A percentile compares a stretch with the other conserved stretches of the same genome.
phyloP scores from a whole-genome alignment of 2,329 filamentous ascomycete species.

The Penicillium sp. region DNA sequence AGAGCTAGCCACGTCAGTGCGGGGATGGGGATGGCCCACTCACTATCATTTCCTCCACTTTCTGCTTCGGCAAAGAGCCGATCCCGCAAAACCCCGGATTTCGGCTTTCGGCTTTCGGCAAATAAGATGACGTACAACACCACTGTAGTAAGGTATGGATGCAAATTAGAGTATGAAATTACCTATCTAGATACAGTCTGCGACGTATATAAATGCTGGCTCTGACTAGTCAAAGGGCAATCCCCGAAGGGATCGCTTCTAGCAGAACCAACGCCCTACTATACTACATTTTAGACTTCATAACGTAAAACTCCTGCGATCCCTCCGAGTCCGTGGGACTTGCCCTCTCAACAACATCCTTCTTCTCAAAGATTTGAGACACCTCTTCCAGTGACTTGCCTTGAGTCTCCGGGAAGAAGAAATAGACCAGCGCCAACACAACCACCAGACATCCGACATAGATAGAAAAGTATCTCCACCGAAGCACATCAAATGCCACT shows the following conservation, averaged over 20 bases:
- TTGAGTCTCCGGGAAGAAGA: slow-evolving; percentile 32
- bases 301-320: slow-evolving; percentile 11
- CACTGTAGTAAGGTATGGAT: neutral
- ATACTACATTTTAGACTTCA: slow-evolving; percentile 2
- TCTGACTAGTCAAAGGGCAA: neutral
- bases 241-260: neutral
- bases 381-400: slow-evolving; percentile 17
- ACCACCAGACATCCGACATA: slow-evolving; percentile 35
- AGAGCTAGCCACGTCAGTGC: no score
- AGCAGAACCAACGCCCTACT: neutral
- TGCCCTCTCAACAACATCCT: slow-evolving; percentile 3
- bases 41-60: no score
- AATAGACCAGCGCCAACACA: slow-evolving; percentile 33
- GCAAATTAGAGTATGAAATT: neutral
- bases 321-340: slow-evolving; percentile 5
- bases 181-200: neutral
- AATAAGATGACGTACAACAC: slow-evolving; percentile 1
- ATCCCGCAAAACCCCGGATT: slow-evolving; percentile 6
- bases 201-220: neutral
- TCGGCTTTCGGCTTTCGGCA: slow-evolving; percentile 1
- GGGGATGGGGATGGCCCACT: no score
- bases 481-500: slow-evolving; percentile 34
- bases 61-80: neutral
- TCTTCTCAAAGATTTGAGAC: slow-evolving; percentile 11
- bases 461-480: slow-evolving; percentile 42